Conservation (phyloP, 2,329 filamentous ascomycete genomes). For the Penicillium sp. region DNA sequence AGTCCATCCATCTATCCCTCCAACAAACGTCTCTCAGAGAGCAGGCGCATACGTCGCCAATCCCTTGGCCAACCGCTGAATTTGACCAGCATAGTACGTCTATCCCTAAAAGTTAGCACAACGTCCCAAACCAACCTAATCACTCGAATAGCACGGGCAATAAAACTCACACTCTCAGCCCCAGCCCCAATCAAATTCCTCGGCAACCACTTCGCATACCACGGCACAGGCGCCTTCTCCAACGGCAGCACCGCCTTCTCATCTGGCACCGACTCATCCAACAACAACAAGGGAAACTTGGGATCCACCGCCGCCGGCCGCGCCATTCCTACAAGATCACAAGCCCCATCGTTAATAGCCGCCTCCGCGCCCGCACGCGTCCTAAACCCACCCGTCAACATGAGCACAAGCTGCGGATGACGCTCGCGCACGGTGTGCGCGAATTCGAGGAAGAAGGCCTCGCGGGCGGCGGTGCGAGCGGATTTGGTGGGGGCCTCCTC, state of each 20-base stretch:
- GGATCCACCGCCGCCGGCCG: conserved; percentile 51
- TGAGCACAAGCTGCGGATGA: conserved; percentile 50
- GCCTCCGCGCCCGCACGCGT: conserved; percentile 53
- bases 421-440: conserved; percentile 53
- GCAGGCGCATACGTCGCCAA: conserved; percentile 19
- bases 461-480: conserved; percentile 55
- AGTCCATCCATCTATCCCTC: not conserved
- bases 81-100: conserved; percentile 23
- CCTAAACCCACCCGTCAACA: conserved; percentile 66
- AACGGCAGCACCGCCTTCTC: conserved; percentile 28
- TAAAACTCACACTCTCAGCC: conserved; percentile 32
- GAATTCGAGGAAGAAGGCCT: conserved; percentile 71
- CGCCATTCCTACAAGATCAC: conserved; percentile 54
- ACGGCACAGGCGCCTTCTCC: conserved; percentile 29
- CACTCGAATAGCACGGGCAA: not conserved
- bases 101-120: conserved; percentile 14
- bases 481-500: conserved; percentile 27
- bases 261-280: conserved; percentile 32
- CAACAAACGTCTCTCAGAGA: conserved; percentile 5
- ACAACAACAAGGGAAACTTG: conserved; percentile 38
- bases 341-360: conserved; percentile 49
- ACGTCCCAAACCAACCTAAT: not conserved
- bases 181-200: conserved; percentile 31
- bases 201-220: conserved; percentile 25
- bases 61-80: conserved; percentile 22